These are phyloP conservation scores for Radiomyces spectabilis DNA, from an alignment of 192 early-diverging fungal species.

Conservation along the genomic window DNA sequence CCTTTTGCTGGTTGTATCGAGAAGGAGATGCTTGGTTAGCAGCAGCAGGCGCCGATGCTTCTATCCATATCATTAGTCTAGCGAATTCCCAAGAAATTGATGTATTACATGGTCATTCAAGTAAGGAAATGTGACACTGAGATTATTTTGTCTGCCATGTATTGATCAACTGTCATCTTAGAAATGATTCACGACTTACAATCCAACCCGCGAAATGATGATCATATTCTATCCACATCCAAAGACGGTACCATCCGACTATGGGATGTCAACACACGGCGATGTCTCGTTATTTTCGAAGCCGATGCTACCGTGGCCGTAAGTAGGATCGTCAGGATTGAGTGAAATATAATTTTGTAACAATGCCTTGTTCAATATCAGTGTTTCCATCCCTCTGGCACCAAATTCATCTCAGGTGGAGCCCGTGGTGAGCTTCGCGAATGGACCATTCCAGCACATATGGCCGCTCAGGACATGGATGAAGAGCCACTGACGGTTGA, in stretches of 20 bases:
- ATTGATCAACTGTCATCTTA: too few species aligned
- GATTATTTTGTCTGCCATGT: too few species aligned
- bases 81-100: constrained; percentile 61
- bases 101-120: constrained; percentile 51
- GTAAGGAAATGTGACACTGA: too few species aligned
- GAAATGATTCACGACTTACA: constrained; percentile 62
- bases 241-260: constrained; percentile 70
- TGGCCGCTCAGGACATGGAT: constrained; percentile 12
- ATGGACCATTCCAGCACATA: constrained; percentile 43
- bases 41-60: constrained; percentile 51
- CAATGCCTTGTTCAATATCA: neutral
- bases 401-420: constrained; percentile 44
- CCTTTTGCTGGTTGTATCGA: constrained; percentile 69
- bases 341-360: neutral
- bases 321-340: too few species aligned
- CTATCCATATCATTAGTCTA: constrained; percentile 68
- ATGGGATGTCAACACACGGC: constrained; percentile 62
- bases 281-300: constrained; percentile 57
- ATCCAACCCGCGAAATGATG: constrained; percentile 57
- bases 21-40: constrained; percentile 65
- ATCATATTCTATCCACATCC: constrained; percentile 60
- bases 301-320: constrained; percentile 50
- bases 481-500: constrained; percentile 18
- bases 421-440: constrained; percentile 39
- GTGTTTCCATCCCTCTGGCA: constrained; percentile 60